These are phyloP conservation scores for Elongisporangium prolatum DNA, from an alignment of 352 stramenopile genomes.

Conservation along the genomic window DNA sequence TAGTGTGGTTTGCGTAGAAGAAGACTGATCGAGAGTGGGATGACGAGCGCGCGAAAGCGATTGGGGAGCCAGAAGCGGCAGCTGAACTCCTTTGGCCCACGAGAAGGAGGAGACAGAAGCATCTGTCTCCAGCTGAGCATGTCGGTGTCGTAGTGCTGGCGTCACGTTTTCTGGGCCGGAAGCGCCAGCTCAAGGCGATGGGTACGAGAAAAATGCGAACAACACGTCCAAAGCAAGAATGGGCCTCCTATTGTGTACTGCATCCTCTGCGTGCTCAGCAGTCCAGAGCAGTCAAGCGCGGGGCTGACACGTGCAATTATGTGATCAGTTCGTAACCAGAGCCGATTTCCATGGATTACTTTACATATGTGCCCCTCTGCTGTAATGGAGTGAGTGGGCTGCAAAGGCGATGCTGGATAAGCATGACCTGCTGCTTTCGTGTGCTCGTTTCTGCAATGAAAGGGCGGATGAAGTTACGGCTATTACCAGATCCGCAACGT, in stretches of 20 bases:
- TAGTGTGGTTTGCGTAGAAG: background rate
- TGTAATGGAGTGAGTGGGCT: background rate
- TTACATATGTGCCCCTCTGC: background rate
- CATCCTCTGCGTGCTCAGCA: background rate
- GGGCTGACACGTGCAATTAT: background rate
- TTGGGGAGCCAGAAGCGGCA: background rate
- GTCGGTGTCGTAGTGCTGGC: background rate
- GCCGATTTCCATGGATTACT: background rate
- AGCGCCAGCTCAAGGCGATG: background rate
- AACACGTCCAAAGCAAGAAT: background rate
- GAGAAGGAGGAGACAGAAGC: background rate
- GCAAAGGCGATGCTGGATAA: background rate
- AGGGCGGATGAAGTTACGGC: too few relatives aligned
- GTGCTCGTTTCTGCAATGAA: too few relatives aligned
- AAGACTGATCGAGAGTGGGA: background rate
- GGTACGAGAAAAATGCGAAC: background rate
- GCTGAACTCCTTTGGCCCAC: background rate
- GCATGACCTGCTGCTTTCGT: background rate
- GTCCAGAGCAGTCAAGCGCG: background rate
- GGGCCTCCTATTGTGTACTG: background rate
- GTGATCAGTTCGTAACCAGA: background rate
- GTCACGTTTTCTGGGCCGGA: background rate
- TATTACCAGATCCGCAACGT: too few relatives aligned
- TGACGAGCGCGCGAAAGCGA: background rate
- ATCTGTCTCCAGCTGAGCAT: background rate